A percentile compares a stretch with the other conserved stretches of the same genome.
phyloP scores from a whole-genome alignment of 768 basidiomycete genomes.

The Artomyces pyxidatus region DNA sequence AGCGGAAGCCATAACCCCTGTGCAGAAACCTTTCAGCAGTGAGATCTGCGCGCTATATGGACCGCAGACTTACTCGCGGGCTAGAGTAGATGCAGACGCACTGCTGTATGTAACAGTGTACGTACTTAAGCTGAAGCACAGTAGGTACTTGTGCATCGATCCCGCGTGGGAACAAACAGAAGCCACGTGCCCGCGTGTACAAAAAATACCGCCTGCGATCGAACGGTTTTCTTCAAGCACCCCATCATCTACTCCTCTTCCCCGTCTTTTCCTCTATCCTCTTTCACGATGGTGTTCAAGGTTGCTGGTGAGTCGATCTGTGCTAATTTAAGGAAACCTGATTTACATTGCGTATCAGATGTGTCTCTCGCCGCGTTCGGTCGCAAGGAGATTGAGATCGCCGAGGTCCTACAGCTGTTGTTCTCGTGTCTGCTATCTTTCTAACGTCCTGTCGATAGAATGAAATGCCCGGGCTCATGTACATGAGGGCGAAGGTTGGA shows the following conservation, averaged over 20 bases:
- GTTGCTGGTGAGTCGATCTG: constrained; percentile 58
- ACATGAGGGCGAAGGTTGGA: constrained; percentile 76
- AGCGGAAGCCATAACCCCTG: no score
- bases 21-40: no score
- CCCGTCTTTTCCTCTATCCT: constrained; percentile 20
- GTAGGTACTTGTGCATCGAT: no score
- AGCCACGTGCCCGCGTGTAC: neutral
- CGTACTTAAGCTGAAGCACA: no score
- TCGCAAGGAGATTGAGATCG: constrained; percentile 99
- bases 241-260: constrained; percentile 16
- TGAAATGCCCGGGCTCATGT: constrained; percentile 96
- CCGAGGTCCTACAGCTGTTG: constrained; percentile 80
- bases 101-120: no score
- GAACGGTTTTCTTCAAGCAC: neutral
- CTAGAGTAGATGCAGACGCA: no score
- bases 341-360: constrained; percentile 36
- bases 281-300: constrained; percentile 69
- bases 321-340: neutral
- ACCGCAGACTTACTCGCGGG: no score
- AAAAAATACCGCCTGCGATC: neutral
- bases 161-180: neutral
- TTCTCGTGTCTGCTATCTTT: constrained; percentile 13
- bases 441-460: constrained; percentile 36
- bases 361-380: constrained; percentile 98
- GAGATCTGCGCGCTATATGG: no score